These are phyloP conservation scores for Rhizopogon vulgaris DNA, from an alignment of 768 basidiomycete genomes.

Conservation along the genomic window DNA sequence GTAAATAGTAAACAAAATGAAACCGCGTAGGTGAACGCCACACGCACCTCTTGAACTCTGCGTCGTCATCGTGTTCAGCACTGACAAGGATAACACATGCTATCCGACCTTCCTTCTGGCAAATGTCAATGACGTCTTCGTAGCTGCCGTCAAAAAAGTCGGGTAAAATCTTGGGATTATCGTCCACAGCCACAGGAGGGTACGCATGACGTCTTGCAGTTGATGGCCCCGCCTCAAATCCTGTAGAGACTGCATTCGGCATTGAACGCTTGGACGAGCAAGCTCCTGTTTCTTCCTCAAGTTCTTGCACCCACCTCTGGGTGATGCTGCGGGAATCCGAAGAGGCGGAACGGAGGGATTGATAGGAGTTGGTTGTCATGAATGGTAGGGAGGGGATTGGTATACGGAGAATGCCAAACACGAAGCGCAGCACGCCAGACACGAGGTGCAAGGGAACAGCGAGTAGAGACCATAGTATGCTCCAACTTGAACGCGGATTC, in stretches of 20 bases:
- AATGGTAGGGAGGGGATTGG: conserved; percentile 57
- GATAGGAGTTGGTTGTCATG: conserved; percentile 41
- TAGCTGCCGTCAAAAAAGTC: conserved; percentile 81
- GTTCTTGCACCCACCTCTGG: conserved; percentile 71
- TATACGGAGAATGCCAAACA: conserved; percentile 62
- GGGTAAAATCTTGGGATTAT: conserved; percentile 53
- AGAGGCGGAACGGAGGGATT: conserved; percentile 29
- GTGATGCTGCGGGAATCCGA: conserved; percentile 46
- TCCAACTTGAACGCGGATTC: conserved; percentile 18
- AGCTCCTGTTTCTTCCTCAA: conserved; percentile 85
- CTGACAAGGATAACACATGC: conserved; percentile 81
- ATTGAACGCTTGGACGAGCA: conserved; percentile 45
- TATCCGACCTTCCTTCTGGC: conserved; percentile 67
- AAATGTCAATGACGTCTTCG: conserved; percentile 66
- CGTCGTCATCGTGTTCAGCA: conserved; percentile 85
- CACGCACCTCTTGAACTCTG: conserved; percentile 76
- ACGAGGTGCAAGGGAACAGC: conserved; percentile 57
- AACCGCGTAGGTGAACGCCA: neutral
- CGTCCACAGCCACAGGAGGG: conserved; percentile 20
- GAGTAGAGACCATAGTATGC: conserved; percentile 43
- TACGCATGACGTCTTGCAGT: conserved; percentile 28
- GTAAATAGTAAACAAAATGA: neutral
- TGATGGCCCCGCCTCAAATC: conserved; percentile 39
- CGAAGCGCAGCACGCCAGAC: conserved; percentile 53
- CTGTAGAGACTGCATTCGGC: conserved; percentile 28